Evolutionary conservation across 1,139 yeast genomes (phyloP).

Genomic region (Candida tropicalis): DNA sequence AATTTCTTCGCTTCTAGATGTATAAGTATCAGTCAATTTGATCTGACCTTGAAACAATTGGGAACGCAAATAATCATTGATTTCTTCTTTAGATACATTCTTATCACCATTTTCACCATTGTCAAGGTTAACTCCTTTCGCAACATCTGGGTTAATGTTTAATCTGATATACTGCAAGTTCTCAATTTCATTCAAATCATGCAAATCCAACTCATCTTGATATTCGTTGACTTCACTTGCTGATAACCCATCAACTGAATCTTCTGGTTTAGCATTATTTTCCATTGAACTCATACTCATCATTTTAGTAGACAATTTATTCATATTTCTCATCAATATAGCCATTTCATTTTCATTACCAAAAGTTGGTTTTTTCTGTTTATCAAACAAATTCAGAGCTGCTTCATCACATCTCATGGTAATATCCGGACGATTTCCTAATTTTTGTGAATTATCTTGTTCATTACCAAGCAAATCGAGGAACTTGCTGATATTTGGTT

Average conservation of each 20-base stretch:
- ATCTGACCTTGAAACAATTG: constrained; percentile 24
- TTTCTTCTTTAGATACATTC: constrained; percentile 18
- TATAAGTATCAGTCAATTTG: constrained; percentile 46
- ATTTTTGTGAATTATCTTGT: constrained; percentile 74
- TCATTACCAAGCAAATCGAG: constrained; percentile 81
- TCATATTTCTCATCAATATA: constrained; percentile 84
- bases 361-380: constrained; percentile 1
- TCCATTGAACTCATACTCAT: constrained; percentile 47
- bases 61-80: constrained; percentile 32
- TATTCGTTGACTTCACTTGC: constrained; percentile 37
- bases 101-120: constrained; percentile 4
- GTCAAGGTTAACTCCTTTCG: constrained; percentile 19
- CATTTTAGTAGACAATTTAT: constrained; percentile 82
- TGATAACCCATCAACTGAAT: constrained; percentile 22
- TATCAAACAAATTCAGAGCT: constrained; percentile 20
- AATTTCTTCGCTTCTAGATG: constrained; percentile 37
- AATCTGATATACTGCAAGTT: constrained; percentile 60
- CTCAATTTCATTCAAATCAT: constrained; percentile 59
- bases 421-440: constrained; percentile 84
- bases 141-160: constrained; percentile 40
- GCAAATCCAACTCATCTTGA: constrained; percentile 55
- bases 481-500: constrained; percentile 49
- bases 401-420: constrained; percentile 79
- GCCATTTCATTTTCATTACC: constrained; percentile 56
- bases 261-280: constrained; percentile 14